These are phyloP conservation scores for Cryphonectria naterciae DNA, from an alignment of 2,329 filamentous ascomycete species.

Conservation along the genomic window DNA sequence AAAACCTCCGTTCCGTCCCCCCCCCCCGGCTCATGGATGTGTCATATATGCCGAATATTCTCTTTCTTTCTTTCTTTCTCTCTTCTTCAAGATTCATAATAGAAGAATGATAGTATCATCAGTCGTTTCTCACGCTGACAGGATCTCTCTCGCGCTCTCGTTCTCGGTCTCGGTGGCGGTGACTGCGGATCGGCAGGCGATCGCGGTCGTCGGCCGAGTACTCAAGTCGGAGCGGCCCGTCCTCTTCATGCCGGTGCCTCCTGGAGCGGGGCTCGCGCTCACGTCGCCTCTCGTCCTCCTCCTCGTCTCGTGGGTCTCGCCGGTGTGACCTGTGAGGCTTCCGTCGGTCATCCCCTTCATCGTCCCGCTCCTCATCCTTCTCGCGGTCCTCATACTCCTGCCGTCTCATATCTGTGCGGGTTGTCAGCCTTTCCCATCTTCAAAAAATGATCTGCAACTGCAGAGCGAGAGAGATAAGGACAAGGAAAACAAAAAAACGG, in stretches of 20 bases:
- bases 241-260: slow-evolving; percentile 35
- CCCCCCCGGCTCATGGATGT: neutral
- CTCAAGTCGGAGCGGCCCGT: slow-evolving; percentile 38
- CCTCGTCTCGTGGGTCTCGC: slow-evolving; percentile 38
- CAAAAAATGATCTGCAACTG: slow-evolving; percentile 23
- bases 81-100: neutral
- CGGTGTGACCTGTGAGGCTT: slow-evolving; percentile 34
- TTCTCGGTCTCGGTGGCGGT: slow-evolving; percentile 38
- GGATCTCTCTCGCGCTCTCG: slow-evolving; percentile 26
- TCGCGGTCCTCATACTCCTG: slow-evolving; percentile 44
- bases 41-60: neutral
- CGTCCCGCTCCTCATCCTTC: slow-evolving; percentile 29
- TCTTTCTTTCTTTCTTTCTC: neutral
- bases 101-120: neutral
- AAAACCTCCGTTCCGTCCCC: neutral
- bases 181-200: slow-evolving; percentile 35
- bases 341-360: slow-evolving; percentile 39
- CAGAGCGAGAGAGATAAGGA: slow-evolving; percentile 16
- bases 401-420: slow-evolving; percentile 42
- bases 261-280: slow-evolving; percentile 38
- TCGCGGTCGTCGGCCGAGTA: slow-evolving; percentile 36
- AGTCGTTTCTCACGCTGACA: slow-evolving; percentile 31
- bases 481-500: slow-evolving; percentile 13
- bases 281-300: slow-evolving; percentile 38
- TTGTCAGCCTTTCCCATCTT: slow-evolving; percentile 33